Base-by-base conservation (phyloP, 176 grass and related monocot species). In the Paspalum notatum region DNA sequence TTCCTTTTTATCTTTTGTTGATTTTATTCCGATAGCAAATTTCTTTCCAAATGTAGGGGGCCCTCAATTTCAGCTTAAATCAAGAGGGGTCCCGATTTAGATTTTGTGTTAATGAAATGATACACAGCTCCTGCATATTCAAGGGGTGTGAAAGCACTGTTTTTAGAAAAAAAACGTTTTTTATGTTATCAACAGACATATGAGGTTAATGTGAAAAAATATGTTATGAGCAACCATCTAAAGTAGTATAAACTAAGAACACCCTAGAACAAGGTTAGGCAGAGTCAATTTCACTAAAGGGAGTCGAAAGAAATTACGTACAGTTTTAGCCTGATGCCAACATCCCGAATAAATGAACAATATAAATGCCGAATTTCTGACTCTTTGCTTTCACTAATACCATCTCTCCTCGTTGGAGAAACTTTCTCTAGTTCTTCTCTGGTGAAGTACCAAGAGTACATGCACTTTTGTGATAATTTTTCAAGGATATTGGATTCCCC, bases 311-410 rank as follows among this genome's bases (percentile, higher is more conserved):
- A 77, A 78, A 83, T 62, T 55, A 64, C 55, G 3, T 92, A 92
- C 87, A 93, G 65, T 89, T 87, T 91, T n/a, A 97, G 91, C 61
- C 77, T 86, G 40, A 86, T 73, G 79, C 86, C 87, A 67, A 97
- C 68, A 77, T 87, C 87, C 38, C 87, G 71, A 85, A 97, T 79
- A 73, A 97, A 97, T 71, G 80, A 83, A 77, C 94, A 93, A 78
- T 93, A 97, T 74, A 84, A 84, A 15, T 74, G 78, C 51, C 87
- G 87, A 68, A 87, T 71, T 80, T 93, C 80, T 47, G 83, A 89
- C 68, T 97, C 94, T 22, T 85, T 86, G 63, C 17, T 82, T 40
- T 39, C 27, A 55, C 81, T 80, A 75, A 97, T 93, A 44, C 94
- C 91, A 78, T 97, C 94, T 81, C 74, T 82, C 65, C 91, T 82